These are phyloP conservation scores for Clonostachys sp. DNA, from an alignment of 2,329 filamentous ascomycete genomes.

Conservation along the genomic window DNA sequence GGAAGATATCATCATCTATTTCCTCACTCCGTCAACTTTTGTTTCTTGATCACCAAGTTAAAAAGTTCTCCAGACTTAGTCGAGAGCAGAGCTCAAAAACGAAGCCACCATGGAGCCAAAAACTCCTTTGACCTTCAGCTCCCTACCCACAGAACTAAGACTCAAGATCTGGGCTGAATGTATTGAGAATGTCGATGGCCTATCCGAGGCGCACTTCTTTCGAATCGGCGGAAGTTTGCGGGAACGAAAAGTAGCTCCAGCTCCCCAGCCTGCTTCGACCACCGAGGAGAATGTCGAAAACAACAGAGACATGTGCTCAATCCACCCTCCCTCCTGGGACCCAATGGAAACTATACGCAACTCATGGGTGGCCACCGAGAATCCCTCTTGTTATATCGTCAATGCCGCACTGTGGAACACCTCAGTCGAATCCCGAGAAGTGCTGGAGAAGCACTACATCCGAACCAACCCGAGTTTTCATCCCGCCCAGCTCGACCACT, in stretches of 20 bases:
- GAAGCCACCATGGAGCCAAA: not conserved
- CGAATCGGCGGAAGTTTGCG: not conserved
- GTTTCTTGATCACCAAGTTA: too few relatives aligned
- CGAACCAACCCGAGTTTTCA: not conserved
- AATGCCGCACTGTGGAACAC: not conserved
- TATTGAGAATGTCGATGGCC: not conserved
- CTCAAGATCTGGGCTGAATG: not conserved
- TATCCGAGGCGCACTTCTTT: not conserved
- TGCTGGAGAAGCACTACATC: not conserved
- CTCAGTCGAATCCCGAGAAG: not conserved
- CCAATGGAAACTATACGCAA: not conserved
- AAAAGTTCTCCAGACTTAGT: too few relatives aligned
- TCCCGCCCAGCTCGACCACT: not conserved
- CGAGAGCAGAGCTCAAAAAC: too few relatives aligned
- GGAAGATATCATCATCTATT: too few relatives aligned
- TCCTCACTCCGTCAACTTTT: too few relatives aligned
- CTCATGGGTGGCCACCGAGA: not conserved
- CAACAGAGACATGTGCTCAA: not conserved
- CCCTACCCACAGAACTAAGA: not conserved
- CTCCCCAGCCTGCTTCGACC: too few relatives aligned
- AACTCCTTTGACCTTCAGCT: not conserved
- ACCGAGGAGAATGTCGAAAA: not conserved
- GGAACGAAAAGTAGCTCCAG: not conserved
- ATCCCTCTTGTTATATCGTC: not conserved
- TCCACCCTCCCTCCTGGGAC: not conserved